A percentile compares a stretch with the other conserved stretches of the same genome.
Evolutionary conservation across 257 asterid genomes (phyloP).

Genomic region (Nicotiana benthamiana): DNA sequence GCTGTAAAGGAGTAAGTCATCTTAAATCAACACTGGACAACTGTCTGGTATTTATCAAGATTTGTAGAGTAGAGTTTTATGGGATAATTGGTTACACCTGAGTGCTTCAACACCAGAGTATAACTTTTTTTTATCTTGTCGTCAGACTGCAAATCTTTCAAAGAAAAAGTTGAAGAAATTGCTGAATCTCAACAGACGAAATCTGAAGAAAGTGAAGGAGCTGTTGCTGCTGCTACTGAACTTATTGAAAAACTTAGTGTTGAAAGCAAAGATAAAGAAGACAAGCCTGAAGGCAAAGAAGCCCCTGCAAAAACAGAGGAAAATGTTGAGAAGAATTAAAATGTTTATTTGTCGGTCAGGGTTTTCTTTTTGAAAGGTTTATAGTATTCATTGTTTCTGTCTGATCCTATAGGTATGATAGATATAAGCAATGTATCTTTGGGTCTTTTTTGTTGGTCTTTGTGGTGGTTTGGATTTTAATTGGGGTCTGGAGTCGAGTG

Average conservation of each 20-base stretch:
- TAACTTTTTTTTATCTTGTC: neutral
- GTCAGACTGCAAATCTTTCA: slow-evolving; percentile 73
- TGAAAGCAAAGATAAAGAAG: slow-evolving; percentile 39
- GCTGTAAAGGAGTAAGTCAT: neutral
- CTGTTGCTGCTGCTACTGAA: slow-evolving; percentile 35
- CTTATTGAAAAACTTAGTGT: slow-evolving; percentile 63
- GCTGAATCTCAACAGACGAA: slow-evolving; percentile 46
- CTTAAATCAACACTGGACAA: neutral
- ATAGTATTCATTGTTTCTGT: slow-evolving; percentile 18
- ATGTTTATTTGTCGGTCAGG: slow-evolving; percentile 14
- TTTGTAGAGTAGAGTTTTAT: neutral
- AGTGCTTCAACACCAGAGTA: neutral
- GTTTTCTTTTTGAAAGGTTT: slow-evolving; percentile 15
- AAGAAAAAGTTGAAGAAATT: slow-evolving; percentile 60
- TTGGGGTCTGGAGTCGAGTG: slow-evolving; percentile 6
- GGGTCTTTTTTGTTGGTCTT: slow-evolving; percentile 9
- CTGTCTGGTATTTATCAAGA: neutral
- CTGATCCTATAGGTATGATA: slow-evolving; percentile 9
- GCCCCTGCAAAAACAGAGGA: slow-evolving; percentile 25
- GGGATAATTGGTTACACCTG: neutral
- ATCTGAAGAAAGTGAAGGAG: slow-evolving; percentile 42
- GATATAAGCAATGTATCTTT: slow-evolving; percentile 5
- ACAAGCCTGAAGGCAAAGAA: slow-evolving; percentile 39
- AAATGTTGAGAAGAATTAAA: slow-evolving; percentile 33
- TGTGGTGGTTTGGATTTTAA: slow-evolving; percentile 9